These are phyloP conservation scores for Striga asiatica DNA, from an alignment of 257 asterid genomes.

Conservation along the genomic window DNA sequence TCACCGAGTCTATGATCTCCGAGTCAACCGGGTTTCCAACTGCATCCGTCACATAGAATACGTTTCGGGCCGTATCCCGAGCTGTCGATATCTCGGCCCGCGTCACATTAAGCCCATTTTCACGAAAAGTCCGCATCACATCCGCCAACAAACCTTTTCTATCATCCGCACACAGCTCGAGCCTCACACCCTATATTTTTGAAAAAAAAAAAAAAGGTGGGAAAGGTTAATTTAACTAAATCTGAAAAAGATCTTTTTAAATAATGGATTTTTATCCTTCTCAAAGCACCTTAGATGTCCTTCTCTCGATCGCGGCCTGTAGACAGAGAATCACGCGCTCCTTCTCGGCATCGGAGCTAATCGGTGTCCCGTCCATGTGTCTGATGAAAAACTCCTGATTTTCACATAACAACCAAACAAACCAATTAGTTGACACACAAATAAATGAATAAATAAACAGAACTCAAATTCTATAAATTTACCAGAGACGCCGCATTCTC, in stretches of 20 bases:
- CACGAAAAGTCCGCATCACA: constrained; percentile 85
- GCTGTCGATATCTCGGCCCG: constrained; percentile 81
- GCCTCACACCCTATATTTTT: constrained; percentile 95
- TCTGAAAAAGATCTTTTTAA: no score
- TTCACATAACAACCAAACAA: no score
- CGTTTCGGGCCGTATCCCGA: constrained; percentile 35
- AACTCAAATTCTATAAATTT: neutral
- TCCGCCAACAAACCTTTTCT: constrained; percentile 70
- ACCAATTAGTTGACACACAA: no score
- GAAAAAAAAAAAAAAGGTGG: no score
- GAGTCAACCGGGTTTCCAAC: constrained; percentile 51
- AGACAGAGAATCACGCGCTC: constrained; percentile 73
- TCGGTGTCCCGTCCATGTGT: constrained; percentile 76
- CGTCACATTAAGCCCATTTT: constrained; percentile 70
- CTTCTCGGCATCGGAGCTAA: constrained; percentile 76
- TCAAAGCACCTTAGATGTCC: constrained; percentile 79
- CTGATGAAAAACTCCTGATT: constrained; percentile 80
- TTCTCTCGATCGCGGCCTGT: constrained; percentile 64
- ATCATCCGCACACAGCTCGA: constrained; percentile 63
- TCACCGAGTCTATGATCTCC: constrained; percentile 50
- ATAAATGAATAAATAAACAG: neutral
- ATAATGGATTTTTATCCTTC: no score
- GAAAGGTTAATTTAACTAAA: no score
- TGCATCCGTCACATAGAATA: constrained; percentile 76
- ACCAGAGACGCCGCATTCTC: constrained; percentile 26